Conservation (phyloP, 495 filamentous ascomycete species). For the Hypoxylon lienhwacheense region DNA sequence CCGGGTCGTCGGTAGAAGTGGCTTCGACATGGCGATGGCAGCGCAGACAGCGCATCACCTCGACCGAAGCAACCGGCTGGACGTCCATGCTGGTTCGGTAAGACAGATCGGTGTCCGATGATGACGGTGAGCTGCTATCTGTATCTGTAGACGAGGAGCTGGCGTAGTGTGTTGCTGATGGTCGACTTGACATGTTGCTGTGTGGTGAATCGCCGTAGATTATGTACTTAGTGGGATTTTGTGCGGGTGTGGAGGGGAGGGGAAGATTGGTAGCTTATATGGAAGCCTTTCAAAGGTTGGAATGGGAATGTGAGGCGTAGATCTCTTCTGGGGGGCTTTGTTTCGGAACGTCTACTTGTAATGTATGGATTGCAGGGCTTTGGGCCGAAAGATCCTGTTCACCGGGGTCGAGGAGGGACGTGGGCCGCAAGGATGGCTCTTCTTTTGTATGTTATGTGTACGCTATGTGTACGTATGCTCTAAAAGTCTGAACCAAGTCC, state of each 20-base stretch:
- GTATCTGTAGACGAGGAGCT: conserved; percentile 43
- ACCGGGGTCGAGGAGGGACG: conserved; percentile 11
- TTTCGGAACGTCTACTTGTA: conserved; percentile 35
- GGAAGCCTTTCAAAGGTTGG: conserved; percentile 17
- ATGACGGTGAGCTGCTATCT: conserved; percentile 44
- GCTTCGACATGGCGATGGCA: conserved; percentile 59
- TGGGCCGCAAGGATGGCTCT: conserved; percentile 22
- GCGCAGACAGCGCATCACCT: conserved; percentile 57
- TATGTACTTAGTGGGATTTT: conserved; percentile 9
- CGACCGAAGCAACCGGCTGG: conserved; percentile 51
- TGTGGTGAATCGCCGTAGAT: conserved; percentile 7
- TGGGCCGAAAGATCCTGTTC: conserved; percentile 29
- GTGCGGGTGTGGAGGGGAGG: conserved; percentile 11
- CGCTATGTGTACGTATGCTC: background rate
- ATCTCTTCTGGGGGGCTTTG: conserved; percentile 17
- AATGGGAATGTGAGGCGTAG: conserved; percentile 24
- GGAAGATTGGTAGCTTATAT: conserved; percentile 22
- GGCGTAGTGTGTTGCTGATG: conserved; percentile 42
- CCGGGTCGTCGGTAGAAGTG: conserved; percentile 57
- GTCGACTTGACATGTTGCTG: conserved; percentile 44
- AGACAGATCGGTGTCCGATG: conserved; percentile 48
- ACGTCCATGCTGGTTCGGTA: conserved; percentile 49
- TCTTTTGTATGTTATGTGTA: conserved; percentile 18
- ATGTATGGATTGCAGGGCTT: no score
- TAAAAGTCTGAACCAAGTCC: conserved; percentile 15